Evolutionary conservation across 2,329 filamentous ascomycete genomes (phyloP).

Genomic region (Penicillium hordei): DNA sequence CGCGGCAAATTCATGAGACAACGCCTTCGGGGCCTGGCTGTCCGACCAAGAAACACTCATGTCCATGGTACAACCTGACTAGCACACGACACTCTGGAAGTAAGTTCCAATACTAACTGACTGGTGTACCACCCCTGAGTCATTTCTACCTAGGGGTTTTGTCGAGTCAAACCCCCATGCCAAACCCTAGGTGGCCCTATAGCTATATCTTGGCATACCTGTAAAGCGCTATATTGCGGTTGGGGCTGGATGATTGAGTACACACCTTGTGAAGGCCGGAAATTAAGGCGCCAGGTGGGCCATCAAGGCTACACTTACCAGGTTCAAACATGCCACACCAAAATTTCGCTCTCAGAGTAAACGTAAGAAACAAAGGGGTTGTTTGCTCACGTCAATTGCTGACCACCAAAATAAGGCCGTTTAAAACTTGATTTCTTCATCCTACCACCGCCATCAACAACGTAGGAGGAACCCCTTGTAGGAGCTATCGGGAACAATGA

Average conservation of each 20-base stretch:
- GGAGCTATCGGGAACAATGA: background rate
- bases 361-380: background rate
- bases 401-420: background rate
- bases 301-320: background rate
- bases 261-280: background rate
- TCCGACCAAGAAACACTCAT: background rate
- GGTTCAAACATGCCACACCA: background rate
- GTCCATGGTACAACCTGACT: background rate
- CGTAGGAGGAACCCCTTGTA: too few relatives aligned
- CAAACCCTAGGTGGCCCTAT: background rate
- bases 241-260: background rate
- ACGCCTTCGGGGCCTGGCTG: background rate
- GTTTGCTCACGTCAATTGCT: background rate
- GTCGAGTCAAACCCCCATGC: too few relatives aligned
- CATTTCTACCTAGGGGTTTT: background rate
- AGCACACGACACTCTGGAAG: background rate
- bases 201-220: background rate
- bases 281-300: background rate
- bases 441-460: background rate
- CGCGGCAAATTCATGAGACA: background rate
- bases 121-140: background rate
- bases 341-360: background rate
- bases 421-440: background rate
- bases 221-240: background rate
- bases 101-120: background rate